Percentiles rank a stretch among this genome's conserved stretches.
Conservation (phyloP, 1,139 yeast species). For the Yamadazyma conglobata region DNA sequence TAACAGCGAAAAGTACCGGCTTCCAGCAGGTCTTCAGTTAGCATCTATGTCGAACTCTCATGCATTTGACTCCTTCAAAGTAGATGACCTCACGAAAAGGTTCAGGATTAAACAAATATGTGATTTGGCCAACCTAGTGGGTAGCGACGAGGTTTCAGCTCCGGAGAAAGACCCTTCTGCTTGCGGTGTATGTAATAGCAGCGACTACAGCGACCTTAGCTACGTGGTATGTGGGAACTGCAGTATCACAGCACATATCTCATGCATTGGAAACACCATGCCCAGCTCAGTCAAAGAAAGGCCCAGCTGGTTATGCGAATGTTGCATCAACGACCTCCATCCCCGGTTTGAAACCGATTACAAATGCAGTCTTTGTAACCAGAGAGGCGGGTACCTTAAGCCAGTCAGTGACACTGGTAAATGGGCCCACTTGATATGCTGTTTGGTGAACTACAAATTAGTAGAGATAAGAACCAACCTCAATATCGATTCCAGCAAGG, state of each 20-base stretch:
- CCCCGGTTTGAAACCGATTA: conserved; percentile 60
- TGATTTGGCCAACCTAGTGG: conserved; percentile 16
- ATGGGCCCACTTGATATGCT: conserved; percentile 85
- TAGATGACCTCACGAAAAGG: conserved; percentile 1
- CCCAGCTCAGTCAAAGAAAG: conserved; percentile 24
- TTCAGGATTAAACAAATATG: conserved; percentile 13
- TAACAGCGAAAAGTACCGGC: conserved; percentile 16
- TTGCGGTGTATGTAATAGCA: conserved; percentile 45
- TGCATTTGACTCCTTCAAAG: neutral
- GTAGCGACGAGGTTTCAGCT: neutral
- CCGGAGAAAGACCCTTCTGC: conserved; percentile 46
- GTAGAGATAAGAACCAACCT: conserved; percentile 19
- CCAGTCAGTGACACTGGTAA: conserved; percentile 58
- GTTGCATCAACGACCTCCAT: conserved; percentile 67
- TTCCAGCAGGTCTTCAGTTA: conserved; percentile 1
- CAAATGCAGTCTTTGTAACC: conserved; percentile 65
- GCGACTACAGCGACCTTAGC: conserved; percentile 5
- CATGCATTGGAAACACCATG: conserved; percentile 60
- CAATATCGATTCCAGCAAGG: neutral
- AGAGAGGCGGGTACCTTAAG: conserved; percentile 65
- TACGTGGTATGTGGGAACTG: conserved; percentile 62
- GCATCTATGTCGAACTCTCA: neutral
- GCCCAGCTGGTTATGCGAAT: conserved; percentile 76
- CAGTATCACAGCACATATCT: conserved; percentile 66
- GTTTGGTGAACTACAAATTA: conserved; percentile 43